Conservation (phyloP, 1,139 yeast genomes). For the Yamadazyma trypodendri region DNA sequence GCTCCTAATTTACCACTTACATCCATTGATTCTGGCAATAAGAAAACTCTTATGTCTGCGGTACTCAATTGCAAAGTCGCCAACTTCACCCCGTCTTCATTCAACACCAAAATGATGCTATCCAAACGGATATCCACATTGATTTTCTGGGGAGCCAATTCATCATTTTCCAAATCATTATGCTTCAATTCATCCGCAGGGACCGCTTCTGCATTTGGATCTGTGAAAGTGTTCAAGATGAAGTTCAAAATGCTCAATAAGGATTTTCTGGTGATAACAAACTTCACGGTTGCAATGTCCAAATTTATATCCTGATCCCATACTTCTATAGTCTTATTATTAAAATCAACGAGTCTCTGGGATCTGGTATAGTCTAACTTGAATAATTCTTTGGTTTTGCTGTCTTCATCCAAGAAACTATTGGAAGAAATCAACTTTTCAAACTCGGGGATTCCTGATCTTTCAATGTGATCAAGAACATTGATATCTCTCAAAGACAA, state of each 20-base stretch:
- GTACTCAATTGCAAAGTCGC: conserved; percentile 78
- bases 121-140: conserved; percentile 68
- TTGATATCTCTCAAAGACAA: conserved; percentile 63
- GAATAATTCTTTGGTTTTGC: conserved; percentile 50
- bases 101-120: conserved; percentile 71
- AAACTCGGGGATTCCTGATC: conserved; percentile 60
- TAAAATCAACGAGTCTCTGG: conserved; percentile 61
- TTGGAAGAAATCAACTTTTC: conserved; percentile 71
- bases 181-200: conserved; percentile 71
- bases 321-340: conserved; percentile 60
- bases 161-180: conserved; percentile 53
- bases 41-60: conserved; percentile 63
- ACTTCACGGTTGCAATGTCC: conserved; percentile 74
- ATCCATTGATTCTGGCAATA: conserved; percentile 78
- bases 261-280: conserved; percentile 76
- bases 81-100: conserved; percentile 79
- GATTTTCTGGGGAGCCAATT: conserved; percentile 68
- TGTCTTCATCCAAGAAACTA: conserved; percentile 35
- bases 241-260: conserved; percentile 78
- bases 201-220: conserved; percentile 66
- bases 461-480: conserved; percentile 74
- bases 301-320: conserved; percentile 78
- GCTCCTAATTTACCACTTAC: conserved; percentile 79
- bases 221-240: conserved; percentile 81
- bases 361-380: conserved; percentile 58